Base-by-base conservation (phyloP, 2,329 filamentous ascomycete species). In the Microdochium paspali region DNA sequence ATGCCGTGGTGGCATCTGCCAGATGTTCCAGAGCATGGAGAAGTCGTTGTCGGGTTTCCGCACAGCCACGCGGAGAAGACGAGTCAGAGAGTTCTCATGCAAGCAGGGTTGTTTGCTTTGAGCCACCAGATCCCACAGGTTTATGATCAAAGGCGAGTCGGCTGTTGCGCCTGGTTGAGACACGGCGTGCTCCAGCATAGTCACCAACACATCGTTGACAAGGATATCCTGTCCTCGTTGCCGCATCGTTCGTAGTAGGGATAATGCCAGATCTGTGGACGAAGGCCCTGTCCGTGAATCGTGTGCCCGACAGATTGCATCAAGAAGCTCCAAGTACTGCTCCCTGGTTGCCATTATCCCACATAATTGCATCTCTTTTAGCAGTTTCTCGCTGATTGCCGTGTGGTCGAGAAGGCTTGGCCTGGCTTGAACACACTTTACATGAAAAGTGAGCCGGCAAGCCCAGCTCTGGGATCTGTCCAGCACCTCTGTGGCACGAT, bases 11-110 rank as follows among this genome's bases (percentile, higher is more conserved):
- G 78, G 71, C 48, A 72, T 68, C 47, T 73, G 72, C 71, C 83
- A 87, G 10, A 72, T 58, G 20, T 77, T 69, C 80, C 79, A 85
- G 56, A 86, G 9, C 42, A 44, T 25, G 42, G 42, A 79, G 5
- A 67, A 66, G 15, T 71, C 60, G 71, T 79, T 83, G 53, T 80
- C 65, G 18, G 59, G 56, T 49, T 69, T 68, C 20, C 54, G 52
- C 4, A 76, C 69, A 51, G 79, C 74, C 1, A 68, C 64, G 3
- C 61, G 54, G 64, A 79, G 64, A 30, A 80, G 62, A 18, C 62
- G 62, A 40, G 65, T 58, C 10, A 69, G 59, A 44, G 67, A 61
- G 3, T 51, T 47, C 24, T 70, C 64, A 21, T 58, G 53, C 45
- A 69, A 67, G n/a, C 68, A 66, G 2, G 66, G 59, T 24, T 64